Percentiles rank a stretch among this genome's conserved stretches.
Conservation (phyloP, 2,329 filamentous ascomycete species). For the Fusarium proliferatum region DNA sequence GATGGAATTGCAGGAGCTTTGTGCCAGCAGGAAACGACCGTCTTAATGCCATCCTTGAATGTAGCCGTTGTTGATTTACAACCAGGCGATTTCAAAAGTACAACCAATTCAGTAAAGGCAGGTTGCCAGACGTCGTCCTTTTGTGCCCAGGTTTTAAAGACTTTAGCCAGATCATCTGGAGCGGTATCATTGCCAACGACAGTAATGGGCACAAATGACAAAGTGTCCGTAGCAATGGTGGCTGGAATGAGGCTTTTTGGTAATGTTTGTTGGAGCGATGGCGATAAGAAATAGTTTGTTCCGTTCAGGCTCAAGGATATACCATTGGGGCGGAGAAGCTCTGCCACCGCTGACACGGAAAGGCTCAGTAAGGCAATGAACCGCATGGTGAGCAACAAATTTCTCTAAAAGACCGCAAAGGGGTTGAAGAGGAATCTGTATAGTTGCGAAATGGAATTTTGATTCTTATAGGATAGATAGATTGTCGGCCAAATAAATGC, state of each 20-base stretch:
- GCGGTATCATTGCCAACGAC: neutral
- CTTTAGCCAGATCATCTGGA: rapidly evolving
- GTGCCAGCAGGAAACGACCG: neutral
- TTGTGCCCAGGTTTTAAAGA: neutral
- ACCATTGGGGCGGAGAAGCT: neutral
- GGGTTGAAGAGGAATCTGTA: rapidly evolving
- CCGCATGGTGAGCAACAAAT: neutral
- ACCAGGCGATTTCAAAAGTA: rapidly evolving
- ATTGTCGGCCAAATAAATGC: neutral
- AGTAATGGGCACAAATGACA: neutral
- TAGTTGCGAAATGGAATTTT: neutral
- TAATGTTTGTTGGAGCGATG: neutral
- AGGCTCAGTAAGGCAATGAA: neutral
- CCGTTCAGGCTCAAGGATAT: neutral
- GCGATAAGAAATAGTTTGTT: neutral
- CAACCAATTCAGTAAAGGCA: neutral
- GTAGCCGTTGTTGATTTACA: neutral
- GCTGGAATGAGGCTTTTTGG: neutral
- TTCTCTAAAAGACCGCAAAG: too few relatives aligned
- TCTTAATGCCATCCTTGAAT: neutral
- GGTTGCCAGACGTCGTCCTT: neutral
- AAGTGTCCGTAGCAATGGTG: rapidly evolving
- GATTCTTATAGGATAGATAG: neutral
- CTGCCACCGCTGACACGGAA: rapidly evolving
- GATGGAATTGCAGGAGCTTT: neutral